Base-by-base conservation (phyloP, 2,329 filamentous ascomycete genomes). In the Neofusicoccum ribis region DNA sequence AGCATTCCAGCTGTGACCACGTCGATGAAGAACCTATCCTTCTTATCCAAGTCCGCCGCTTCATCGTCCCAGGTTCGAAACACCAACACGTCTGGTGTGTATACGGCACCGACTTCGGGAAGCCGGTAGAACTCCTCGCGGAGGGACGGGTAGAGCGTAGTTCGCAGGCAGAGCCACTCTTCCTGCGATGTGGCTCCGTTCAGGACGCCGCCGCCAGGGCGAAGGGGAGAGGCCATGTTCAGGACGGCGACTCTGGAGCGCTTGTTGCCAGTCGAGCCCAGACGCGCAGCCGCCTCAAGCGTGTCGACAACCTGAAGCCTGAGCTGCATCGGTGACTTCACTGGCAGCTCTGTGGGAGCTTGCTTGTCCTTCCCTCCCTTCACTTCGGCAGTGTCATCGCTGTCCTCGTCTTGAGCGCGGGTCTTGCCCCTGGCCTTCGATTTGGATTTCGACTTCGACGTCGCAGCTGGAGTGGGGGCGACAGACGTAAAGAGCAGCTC, bases 191-290 rank as follows among this genome's bases (percentile, higher is more conserved):
- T 84, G 0, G 86, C 85, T 20, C 88, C 88, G 14, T 82, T 81
- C 0, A 89, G 73, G 36, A 89, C 83, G 0, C 87, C 88, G 7
- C 87, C 87, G 12, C 88, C 88, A 0, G 87, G 85, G 0, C 82
- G 81, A 0, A 88, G 79, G 0, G 86, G 85, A 0, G 86, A 89
- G 0, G 86, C 86, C 86, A 89, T 89, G 72, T 88, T 89, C 3
- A 89, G 78, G 27, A 89, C 78, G 3, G 81, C 85, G 1, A 86
- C 79, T 43, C 82, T 82, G 1, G 71, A 69, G 14, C 64, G 68
- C 27, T 27, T 60, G 56, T 46, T 47, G 56, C 41, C 43, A 2
- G 41, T 34, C 15, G 43, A n/a, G 51, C 23, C 15, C 39, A 82
- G 77, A 0, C 72, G 69, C 37, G 76, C 75, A 0, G 86, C 86